Base-by-base conservation (phyloP, 208 protist genomes). In the Balamuthia mandrillaris region DNA sequence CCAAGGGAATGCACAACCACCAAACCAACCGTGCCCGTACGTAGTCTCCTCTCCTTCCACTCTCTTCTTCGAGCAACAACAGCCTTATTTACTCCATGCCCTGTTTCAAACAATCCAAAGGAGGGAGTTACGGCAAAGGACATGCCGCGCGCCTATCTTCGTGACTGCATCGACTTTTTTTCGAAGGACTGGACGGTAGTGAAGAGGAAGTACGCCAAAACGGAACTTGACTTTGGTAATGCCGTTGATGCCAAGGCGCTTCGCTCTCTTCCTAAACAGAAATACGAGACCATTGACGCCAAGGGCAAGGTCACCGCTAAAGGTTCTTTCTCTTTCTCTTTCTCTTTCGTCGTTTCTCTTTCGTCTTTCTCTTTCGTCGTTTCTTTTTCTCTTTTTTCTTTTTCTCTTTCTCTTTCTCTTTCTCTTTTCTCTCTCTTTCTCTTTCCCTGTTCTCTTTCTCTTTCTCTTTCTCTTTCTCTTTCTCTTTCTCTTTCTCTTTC, bases 131-230 rank as follows among this genome's bases (percentile, higher is more conserved):
- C 35, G 10, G 7, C 51, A n/a, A 29, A 65, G 52, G 12, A 65
- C 2, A 41, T 35, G 31, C 9, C 49, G 10, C 51, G 49, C 74
- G 16, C 27, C 24, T 81, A 81, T n/a, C 21, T 81, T 35, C 52
- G 74, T 9, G 74, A 81, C 51, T 81, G 47, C 37, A 24, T 81
- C 0, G 74, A 41, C 10, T 41, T 81, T 4, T 81, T 81, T 33
- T 37, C 51, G 0, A 45, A 81, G 51, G 74, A 81, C 51, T 81
- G 74, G 74, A 77, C 24, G 3, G 39, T 65, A 4, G 74, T 81
- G 21, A 18, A 52, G 24, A 39, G 70, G 29, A 52, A 24, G 37
- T 35, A n/a, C n/a, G n/a, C n/a, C n/a, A n/a, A n/a, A n/a, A n/a
- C n/a, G n/a, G n/a, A n/a, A n/a, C n/a, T n/a, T n/a, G n/a, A n/a